Evolutionary conservation across 169 alveolate species (phyloP).

Genomic region (Plasmodium coatneyi): DNA sequence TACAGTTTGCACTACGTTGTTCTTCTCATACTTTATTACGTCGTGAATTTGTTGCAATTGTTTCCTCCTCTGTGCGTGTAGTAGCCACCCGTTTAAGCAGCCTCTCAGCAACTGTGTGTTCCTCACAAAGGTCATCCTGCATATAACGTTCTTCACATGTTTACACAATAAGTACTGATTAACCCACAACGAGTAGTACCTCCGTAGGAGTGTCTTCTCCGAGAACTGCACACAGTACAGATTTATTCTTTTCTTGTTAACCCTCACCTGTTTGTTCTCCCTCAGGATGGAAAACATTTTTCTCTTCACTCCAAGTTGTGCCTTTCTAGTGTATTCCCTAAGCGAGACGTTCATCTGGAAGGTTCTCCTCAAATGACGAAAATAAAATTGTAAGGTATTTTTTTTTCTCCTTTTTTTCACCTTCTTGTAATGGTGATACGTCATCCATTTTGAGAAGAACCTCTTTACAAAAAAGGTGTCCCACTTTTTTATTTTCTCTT

Average conservation of each 20-base stretch:
- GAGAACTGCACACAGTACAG: conserved; percentile 5
- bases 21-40: neutral
- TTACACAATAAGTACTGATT: neutral
- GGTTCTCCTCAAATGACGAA: conserved; percentile 2
- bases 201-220: neutral
- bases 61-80: neutral
- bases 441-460: conserved; percentile 3
- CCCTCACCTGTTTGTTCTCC: neutral
- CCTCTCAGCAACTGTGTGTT: neutral
- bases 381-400: neutral
- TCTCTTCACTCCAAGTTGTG: neutral
- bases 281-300: neutral
- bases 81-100: neutral
- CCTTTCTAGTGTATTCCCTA: neutral
- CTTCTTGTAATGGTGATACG: conserved; percentile 26
- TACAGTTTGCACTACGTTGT: neutral
- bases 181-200: neutral
- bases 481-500: conserved; percentile 6
- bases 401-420: conserved; percentile 5
- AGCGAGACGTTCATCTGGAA: neutral
- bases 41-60: neutral
- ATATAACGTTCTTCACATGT: neutral
- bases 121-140: neutral
- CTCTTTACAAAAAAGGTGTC: neutral
- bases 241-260: neutral